Percentiles rank a stretch among this genome's conserved stretches.
These are phyloP conservation scores for Babesia bovis DNA, from an alignment of 169 alveolate genomes.

Conservation along the genomic window DNA sequence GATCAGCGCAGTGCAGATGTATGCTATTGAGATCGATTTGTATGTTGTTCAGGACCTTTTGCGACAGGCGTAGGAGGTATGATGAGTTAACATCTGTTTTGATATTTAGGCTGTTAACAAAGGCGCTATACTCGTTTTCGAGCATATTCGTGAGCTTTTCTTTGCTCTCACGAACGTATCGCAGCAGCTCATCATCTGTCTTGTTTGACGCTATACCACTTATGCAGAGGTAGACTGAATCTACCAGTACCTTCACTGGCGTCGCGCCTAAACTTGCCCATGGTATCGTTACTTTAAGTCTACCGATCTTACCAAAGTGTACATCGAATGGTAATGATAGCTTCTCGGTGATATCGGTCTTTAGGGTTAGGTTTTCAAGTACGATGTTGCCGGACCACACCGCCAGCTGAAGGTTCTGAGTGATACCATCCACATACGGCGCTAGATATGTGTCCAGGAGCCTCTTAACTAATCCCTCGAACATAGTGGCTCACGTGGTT, in stretches of 20 bases:
- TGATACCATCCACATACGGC: conserved; percentile 84
- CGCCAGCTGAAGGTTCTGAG: conserved; percentile 80
- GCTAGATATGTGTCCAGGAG: conserved; percentile 83
- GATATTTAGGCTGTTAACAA: conserved; percentile 48
- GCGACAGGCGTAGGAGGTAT: conserved; percentile 75
- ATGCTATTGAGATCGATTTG: conserved; percentile 80
- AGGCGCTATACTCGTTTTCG: conserved; percentile 62
- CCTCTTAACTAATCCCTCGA: conserved; percentile 83
- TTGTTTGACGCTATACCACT: conserved; percentile 71
- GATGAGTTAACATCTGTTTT: conserved; percentile 69
- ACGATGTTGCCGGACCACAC: conserved; percentile 86
- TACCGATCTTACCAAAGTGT: conserved; percentile 78
- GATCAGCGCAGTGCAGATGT: conserved; percentile 78
- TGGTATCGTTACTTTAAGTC: conserved; percentile 77
- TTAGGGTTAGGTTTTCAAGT: conserved; percentile 76
- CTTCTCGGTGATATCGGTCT: conserved; percentile 79
- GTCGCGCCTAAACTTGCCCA: conserved; percentile 81
- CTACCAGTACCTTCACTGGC: conserved; percentile 78
- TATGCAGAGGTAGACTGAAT: conserved; percentile 75
- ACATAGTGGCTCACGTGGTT: conserved; percentile 65
- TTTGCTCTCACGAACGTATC: conserved; percentile 70
- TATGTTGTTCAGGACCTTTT: conserved; percentile 78
- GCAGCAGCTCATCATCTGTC: conserved; percentile 73
- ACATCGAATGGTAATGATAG: conserved; percentile 72
- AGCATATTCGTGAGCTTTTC: conserved; percentile 40